A percentile compares a stretch with the other conserved stretches of the same genome.
Conservation (phyloP, 2,329 filamentous ascomycete genomes). For the Penicillium sp. region DNA sequence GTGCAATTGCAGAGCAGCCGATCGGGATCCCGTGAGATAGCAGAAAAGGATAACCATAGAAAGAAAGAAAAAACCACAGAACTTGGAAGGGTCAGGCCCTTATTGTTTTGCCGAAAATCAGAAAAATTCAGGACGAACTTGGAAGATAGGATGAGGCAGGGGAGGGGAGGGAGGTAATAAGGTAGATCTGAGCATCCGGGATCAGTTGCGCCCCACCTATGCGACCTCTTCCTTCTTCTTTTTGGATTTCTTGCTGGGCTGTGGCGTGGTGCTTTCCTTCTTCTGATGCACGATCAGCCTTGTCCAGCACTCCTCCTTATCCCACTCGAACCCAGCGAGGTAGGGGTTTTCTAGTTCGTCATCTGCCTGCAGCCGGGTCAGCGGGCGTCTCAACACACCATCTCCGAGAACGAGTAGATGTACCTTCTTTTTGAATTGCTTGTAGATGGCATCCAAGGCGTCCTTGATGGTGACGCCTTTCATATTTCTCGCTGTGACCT, state of each 20-base stretch:
- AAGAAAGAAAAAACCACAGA: conserved; percentile 5
- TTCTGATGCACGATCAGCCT: conserved; percentile 82
- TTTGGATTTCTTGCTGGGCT: conserved; percentile 61
- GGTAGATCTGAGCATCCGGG: background rate
- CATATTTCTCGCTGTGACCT: conserved; percentile 84
- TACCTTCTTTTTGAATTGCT: conserved; percentile 95
- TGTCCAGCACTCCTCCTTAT: conserved; percentile 88
- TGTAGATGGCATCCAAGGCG: conserved; percentile 90
- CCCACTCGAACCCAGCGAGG: conserved; percentile 94
- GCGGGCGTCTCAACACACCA: background rate
- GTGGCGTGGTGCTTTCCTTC: conserved; percentile 58
- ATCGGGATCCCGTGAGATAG: conserved; percentile 2
- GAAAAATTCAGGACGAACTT: background rate
- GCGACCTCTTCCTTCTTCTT: conserved; percentile 49
- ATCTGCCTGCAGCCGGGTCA: conserved; percentile 68
- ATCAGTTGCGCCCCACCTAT: conserved; percentile 20
- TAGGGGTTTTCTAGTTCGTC: conserved; percentile 86
- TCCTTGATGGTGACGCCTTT: conserved; percentile 98
- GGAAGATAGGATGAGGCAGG: conserved; percentile 2
- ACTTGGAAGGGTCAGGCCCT: conserved; percentile 1
- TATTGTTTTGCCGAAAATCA: background rate
- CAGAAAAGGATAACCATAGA: conserved; percentile 3
- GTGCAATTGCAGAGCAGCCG: conserved; percentile 16
- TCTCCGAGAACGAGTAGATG: conserved; percentile 30
- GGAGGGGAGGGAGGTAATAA: background rate